These are phyloP conservation scores for Cytospora piceae DNA, from an alignment of 2,329 filamentous ascomycete genomes.

Conservation along the genomic window DNA sequence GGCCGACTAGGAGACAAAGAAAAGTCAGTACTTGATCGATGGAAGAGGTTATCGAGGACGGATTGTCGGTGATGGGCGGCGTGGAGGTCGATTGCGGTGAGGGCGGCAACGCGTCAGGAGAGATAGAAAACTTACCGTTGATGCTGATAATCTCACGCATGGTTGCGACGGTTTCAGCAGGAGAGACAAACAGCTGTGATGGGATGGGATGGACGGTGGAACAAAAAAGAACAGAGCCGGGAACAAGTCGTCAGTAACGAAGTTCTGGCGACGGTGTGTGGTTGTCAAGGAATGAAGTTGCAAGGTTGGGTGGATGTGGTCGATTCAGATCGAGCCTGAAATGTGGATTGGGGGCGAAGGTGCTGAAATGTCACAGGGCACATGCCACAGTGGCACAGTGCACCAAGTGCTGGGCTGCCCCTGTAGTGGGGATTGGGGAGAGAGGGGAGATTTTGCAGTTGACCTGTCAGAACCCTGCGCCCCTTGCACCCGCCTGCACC, in stretches of 20 bases:
- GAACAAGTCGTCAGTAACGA: constrained; percentile 33
- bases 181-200: constrained; percentile 32
- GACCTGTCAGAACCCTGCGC: not conserved
- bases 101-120: constrained; percentile 40
- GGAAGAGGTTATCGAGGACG: constrained; percentile 25
- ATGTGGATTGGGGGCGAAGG: constrained; percentile 9
- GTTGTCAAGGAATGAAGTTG: constrained; percentile 25
- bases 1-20: constrained; percentile 75
- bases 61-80: constrained; percentile 31
- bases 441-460: not conserved
- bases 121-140: constrained; percentile 73
- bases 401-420: not conserved
- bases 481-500: too few species aligned
- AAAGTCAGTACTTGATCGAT: constrained; percentile 53
- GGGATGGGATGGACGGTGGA: constrained; percentile 33
- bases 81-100: constrained; percentile 47
- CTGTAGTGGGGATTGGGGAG: not conserved
- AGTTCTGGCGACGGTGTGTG: constrained; percentile 31
- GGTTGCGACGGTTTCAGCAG: constrained; percentile 49
- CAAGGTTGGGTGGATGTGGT: constrained; percentile 25
- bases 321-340: constrained; percentile 5
- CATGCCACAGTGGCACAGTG: not conserved
- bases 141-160: constrained; percentile 99
- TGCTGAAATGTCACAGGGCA: constrained; percentile 11
- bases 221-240: constrained; percentile 40